Percentiles rank a stretch among this genome's conserved stretches.
These are phyloP conservation scores for Rhododendron kiyosumense DNA, from an alignment of 148 eudicot species.

Conservation along the genomic window DNA sequence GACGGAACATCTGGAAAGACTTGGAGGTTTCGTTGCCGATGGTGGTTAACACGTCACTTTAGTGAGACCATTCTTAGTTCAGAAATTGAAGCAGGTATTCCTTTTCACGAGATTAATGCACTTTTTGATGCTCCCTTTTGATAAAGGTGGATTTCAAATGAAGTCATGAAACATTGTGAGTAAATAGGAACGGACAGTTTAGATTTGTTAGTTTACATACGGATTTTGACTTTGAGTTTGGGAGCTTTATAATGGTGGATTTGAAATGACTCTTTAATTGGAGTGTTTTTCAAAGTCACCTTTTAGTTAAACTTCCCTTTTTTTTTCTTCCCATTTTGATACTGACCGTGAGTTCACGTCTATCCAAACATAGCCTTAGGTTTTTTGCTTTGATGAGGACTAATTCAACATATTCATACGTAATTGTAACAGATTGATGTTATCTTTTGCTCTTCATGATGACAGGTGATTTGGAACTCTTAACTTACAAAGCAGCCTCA, in stretches of 20 bases:
- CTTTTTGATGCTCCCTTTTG: background rate
- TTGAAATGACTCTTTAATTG: background rate
- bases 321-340: background rate
- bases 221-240: background rate
- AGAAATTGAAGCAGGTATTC: conserved; percentile 64
- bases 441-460: background rate
- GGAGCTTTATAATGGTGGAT: background rate
- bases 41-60: conserved; percentile 85
- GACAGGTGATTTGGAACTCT: conserved; percentile 65
- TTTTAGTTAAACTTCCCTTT: background rate
- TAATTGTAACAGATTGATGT: background rate
- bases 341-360: background rate
- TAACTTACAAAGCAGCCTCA: conserved; percentile 74
- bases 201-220: background rate
- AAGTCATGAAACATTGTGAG: background rate
- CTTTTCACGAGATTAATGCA: background rate
- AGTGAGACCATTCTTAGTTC: conserved; percentile 39
- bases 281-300: background rate
- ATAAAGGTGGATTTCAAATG: background rate
- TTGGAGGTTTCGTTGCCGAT: conserved; percentile 75
- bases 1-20: conserved; percentile 34
- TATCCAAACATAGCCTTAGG: background rate
- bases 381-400: background rate
- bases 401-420: background rate
- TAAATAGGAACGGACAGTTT: background rate